Evolutionary conservation across 768 basidiomycete species (phyloP).

Genomic region (Favolaschia claudopus): DNA sequence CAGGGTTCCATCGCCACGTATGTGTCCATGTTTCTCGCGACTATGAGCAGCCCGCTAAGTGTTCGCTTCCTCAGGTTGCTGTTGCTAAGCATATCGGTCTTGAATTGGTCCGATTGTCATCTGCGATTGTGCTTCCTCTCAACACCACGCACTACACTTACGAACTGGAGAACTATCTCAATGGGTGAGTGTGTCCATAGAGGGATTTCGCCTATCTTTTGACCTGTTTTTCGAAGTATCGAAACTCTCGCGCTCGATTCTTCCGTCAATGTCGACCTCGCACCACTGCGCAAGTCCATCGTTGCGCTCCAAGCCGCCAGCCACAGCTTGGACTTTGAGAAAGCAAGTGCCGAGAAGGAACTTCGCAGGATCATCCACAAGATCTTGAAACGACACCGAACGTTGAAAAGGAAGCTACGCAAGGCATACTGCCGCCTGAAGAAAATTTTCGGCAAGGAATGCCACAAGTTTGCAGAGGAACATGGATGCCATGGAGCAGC

Average conservation of each 20-base stretch:
- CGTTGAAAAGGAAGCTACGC: conserved; percentile 34
- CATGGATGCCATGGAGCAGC: neutral
- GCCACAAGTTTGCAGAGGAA: conserved; percentile 18
- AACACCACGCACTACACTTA: conserved; percentile 74
- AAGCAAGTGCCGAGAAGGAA: conserved; percentile 47
- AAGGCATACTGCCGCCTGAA: conserved; percentile 44
- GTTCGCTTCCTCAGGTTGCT: conserved; percentile 49
- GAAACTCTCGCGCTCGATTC: conserved; percentile 48
- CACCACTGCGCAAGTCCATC: conserved; percentile 48
- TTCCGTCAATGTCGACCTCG: conserved; percentile 40
- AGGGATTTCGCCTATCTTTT: neutral
- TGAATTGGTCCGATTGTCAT: conserved; percentile 59
- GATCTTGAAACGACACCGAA: conserved; percentile 35
- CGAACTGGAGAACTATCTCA: conserved; percentile 61
- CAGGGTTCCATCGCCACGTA: conserved; percentile 73
- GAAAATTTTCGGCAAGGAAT: conserved; percentile 40
- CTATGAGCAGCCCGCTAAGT: neutral
- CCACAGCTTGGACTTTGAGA: conserved; percentile 53
- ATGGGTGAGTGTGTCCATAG: conserved; percentile 44
- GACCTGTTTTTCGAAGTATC: conserved; percentile 48
- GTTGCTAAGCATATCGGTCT: conserved; percentile 65
- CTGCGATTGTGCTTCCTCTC: conserved; percentile 64
- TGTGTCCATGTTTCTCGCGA: conserved; percentile 21
- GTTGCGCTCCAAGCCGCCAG: conserved; percentile 48
- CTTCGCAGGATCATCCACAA: conserved; percentile 44